Evolutionary conservation across 2,329 filamentous ascomycete genomes (phyloP).

Genomic region (Colletotrichum sp.): DNA sequence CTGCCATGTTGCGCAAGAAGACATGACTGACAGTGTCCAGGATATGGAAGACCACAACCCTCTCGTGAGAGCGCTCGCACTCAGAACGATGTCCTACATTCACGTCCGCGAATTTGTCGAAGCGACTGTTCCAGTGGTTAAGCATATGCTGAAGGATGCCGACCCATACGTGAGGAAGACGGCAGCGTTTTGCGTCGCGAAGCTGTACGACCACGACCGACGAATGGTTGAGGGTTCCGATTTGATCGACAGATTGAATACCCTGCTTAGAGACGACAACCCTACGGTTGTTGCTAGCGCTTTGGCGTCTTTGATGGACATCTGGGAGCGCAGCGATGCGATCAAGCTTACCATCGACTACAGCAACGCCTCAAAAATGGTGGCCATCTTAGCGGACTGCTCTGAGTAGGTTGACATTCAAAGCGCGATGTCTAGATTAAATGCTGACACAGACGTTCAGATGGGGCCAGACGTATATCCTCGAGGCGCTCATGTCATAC

Average conservation of each 20-base stretch:
- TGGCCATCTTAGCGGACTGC: conserved; percentile 94
- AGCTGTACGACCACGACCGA: conserved; percentile 96
- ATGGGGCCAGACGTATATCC: conserved; percentile 98
- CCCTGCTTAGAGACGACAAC: conserved; percentile 91
- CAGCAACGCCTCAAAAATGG: conserved; percentile 95
- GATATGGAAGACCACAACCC: conserved; percentile 96
- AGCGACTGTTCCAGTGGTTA: conserved; percentile 84
- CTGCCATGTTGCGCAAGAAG: not conserved
- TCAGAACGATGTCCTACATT: conserved; percentile 96
- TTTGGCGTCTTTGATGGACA: conserved; percentile 90
- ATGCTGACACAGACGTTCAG: conserved; percentile 46
- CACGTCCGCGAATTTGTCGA: conserved; percentile 96
- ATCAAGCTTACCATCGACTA: conserved; percentile 99
- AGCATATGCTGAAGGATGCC: conserved; percentile 79
- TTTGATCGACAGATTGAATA: conserved; percentile 89
- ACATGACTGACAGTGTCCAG: conserved; percentile 46
- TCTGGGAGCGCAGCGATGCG: conserved; percentile 96
- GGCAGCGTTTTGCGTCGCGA: conserved; percentile 93
- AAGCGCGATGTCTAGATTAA: not conserved
- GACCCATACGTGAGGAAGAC: conserved; percentile 99
- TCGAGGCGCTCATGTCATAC: conserved; percentile 97
- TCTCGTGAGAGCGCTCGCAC: conserved; percentile 86
- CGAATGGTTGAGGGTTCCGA: conserved; percentile 89
- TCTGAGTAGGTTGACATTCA: conserved; percentile 74
- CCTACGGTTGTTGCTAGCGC: conserved; percentile 97